Evolutionary conservation across 2,329 filamentous ascomycete species (phyloP).

Genomic region (Talaromyces sp.): DNA sequence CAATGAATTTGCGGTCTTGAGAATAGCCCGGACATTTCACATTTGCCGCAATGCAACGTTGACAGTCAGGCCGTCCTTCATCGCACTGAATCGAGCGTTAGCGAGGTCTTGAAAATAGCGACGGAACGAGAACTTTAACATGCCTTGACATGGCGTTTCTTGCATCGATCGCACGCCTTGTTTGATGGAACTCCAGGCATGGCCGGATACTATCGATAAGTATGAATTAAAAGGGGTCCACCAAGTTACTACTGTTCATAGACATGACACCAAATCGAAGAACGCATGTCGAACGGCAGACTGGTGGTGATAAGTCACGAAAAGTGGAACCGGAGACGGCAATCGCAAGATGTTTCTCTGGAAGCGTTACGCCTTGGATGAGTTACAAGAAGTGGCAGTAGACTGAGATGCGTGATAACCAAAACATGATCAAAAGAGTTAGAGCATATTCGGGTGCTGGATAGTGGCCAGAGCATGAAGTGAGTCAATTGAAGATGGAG

Average conservation of each 20-base stretch:
- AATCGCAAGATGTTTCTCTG: not conserved
- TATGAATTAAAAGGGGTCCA: too few species aligned
- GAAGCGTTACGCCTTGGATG: not conserved
- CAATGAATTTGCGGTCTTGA: conserved; percentile 43
- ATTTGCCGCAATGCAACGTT: conserved; percentile 36
- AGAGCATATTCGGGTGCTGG: not conserved
- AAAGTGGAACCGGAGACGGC: not conserved
- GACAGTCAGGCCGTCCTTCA: conserved; percentile 38
- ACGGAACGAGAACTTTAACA: not conserved
- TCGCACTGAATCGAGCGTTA: conserved; percentile 33
- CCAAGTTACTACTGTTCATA: too few species aligned
- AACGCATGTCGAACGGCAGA: not conserved
- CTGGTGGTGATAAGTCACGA: not conserved
- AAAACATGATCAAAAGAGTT: not conserved
- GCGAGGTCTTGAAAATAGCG: not conserved
- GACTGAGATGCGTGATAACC: not conserved
- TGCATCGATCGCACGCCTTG: conserved; percentile 39
- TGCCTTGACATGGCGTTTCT: conserved; percentile 39
- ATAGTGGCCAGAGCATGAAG: not conserved
- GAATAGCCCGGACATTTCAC: conserved; percentile 43
- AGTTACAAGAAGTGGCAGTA: not conserved
- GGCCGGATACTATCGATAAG: not conserved
- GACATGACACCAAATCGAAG: not conserved
- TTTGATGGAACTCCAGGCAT: conserved; percentile 42
- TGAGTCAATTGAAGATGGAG: not conserved